phyloP scores from a whole-genome alignment of 495 filamentous ascomycete genomes.

The Neohortaea acidophila region DNA sequence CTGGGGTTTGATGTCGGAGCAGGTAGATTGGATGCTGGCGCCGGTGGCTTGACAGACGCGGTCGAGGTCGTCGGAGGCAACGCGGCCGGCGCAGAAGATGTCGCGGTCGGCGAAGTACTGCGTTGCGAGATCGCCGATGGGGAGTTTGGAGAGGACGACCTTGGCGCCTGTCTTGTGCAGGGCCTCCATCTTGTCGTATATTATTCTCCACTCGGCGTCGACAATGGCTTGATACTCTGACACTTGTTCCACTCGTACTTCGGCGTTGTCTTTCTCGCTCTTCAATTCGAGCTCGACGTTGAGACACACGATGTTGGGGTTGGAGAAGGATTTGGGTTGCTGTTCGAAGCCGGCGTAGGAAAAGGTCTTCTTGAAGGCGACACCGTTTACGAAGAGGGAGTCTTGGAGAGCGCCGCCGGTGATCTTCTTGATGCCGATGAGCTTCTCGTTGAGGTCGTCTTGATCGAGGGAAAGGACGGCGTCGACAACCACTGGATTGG shows the following conservation, averaged over 20 bases:
- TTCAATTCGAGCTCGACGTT: constrained; percentile 97
- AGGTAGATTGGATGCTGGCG: constrained; percentile 83
- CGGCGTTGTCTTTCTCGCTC: constrained; percentile 97
- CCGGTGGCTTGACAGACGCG: constrained; percentile 90
- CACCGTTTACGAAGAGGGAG: constrained; percentile 92
- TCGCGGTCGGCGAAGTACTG: constrained; percentile 97
- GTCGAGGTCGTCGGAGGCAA: constrained; percentile 85
- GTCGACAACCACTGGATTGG: constrained; percentile 72
- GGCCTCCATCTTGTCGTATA: constrained; percentile 96
- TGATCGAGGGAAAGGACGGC: constrained; percentile 95
- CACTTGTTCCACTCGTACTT: constrained; percentile 94
- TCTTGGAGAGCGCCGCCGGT: constrained; percentile 93
- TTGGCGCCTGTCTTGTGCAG: constrained; percentile 84
- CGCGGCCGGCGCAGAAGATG: constrained; percentile 94
- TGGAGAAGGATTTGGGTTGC: constrained; percentile 85
- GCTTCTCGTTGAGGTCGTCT: constrained; percentile 90
- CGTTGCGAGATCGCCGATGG: constrained; percentile 92
- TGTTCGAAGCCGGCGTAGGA: constrained; percentile 98
- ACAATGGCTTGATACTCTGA: constrained; percentile 99
- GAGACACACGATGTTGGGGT: constrained; percentile 89
- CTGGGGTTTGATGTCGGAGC: constrained; percentile 79
- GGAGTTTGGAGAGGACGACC: constrained; percentile 91
- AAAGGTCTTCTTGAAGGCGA: constrained; percentile 99
- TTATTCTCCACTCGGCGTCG: constrained; percentile 98
- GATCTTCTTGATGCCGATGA: constrained; percentile 96